phyloP scores from a whole-genome alignment of 495 filamentous ascomycete genomes.

The Daldinia decipiens region DNA sequence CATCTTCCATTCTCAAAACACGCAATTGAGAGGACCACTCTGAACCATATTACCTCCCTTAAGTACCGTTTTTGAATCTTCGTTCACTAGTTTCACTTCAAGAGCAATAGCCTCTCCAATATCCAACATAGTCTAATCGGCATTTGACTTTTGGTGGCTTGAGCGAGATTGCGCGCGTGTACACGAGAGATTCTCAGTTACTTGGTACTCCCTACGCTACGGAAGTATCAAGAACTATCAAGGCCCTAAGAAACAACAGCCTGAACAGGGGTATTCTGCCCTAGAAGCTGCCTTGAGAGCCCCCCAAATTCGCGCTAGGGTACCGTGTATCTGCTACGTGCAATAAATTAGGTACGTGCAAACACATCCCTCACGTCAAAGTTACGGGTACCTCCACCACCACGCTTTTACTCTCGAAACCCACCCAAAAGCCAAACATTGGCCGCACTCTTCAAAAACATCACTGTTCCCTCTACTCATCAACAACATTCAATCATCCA shows the following conservation, averaged over 20 bases:
- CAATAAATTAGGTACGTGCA: constrained; percentile 3
- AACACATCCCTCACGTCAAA: constrained; percentile 11
- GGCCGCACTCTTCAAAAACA: constrained; percentile 46
- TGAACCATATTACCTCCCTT: constrained; percentile 16
- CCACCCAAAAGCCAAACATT: constrained; percentile 46
- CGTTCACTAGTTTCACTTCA: constrained; percentile 24
- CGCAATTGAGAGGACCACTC: constrained; percentile 25
- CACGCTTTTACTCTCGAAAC: constrained; percentile 21
- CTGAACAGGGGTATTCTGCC: constrained; percentile 14
- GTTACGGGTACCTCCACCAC: constrained; percentile 18
- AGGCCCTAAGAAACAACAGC: background rate
- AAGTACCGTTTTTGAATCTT: background rate
- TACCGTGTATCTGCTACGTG: constrained; percentile 27
- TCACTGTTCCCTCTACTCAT: constrained; percentile 35
- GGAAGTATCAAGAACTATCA: background rate
- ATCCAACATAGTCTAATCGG: constrained; percentile 9
- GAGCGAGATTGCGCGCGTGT: constrained; percentile 16
- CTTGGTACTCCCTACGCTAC: too few relatives aligned
- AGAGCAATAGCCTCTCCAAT: constrained; percentile 38
- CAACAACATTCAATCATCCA: constrained; percentile 30
- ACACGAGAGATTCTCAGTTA: constrained; percentile 7
- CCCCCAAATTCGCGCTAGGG: constrained; percentile 31
- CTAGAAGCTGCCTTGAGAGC: constrained; percentile 12
- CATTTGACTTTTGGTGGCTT: constrained; percentile 23
- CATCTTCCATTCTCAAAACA: constrained; percentile 5